Conservation (phyloP, 2,329 filamentous ascomycete species). For the Cladosporium sp. region DNA sequence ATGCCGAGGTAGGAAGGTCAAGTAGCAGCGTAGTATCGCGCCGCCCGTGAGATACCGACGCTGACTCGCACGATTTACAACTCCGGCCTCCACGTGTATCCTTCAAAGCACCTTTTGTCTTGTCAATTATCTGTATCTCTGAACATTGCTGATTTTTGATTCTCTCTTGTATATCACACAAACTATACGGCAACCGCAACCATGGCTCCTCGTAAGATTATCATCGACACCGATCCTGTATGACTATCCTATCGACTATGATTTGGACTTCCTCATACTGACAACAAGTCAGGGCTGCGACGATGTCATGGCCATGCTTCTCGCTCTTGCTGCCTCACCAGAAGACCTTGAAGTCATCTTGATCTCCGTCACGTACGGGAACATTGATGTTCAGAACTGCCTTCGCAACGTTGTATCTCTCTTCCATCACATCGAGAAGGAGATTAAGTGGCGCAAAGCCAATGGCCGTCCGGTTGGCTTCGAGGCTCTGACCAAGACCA, state of each 20-base stretch:
- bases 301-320: conserved; percentile 83
- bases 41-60: neutral
- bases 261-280: conserved; percentile 11
- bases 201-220: conserved; percentile 62
- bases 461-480: conserved; percentile 70
- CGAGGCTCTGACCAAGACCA: conserved; percentile 67
- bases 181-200: conserved; percentile 12
- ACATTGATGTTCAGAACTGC: conserved; percentile 84
- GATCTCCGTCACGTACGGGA: conserved; percentile 90
- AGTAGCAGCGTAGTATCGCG: neutral
- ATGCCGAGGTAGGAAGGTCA: conserved; percentile 9
- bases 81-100: neutral
- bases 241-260: conserved; percentile 19
- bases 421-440: conserved; percentile 89
- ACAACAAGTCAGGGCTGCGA: conserved; percentile 68
- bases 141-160: neutral
- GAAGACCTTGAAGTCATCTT: conserved; percentile 85
- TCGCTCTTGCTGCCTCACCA: conserved; percentile 77
- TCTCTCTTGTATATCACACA: neutral
- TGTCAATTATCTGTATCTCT: neutral
- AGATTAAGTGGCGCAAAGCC: conserved; percentile 76
- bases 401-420: conserved; percentile 84
- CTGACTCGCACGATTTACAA: neutral
- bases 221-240: conserved; percentile 96
- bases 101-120: neutral